Conservation (phyloP, 257 asterid genomes). For the Solanum rostratum region DNA sequence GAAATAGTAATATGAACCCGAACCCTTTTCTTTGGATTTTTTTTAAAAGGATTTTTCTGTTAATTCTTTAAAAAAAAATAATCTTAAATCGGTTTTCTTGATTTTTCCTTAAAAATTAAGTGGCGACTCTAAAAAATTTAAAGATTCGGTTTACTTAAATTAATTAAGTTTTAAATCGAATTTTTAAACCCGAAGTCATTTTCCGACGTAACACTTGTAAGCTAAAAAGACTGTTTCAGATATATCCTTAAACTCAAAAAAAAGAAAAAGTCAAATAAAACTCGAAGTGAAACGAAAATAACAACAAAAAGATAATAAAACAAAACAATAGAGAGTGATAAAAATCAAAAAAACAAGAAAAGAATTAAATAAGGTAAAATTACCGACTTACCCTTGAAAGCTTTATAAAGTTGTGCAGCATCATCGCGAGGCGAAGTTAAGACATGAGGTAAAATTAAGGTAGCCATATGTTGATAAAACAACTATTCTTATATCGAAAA, state of each 20-base stretch:
- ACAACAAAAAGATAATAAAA: neutral
- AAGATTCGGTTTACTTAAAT: no score
- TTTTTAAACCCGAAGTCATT: no score
- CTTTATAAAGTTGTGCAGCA: conserved; percentile 66
- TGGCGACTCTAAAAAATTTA: no score
- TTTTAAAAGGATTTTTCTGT: no score
- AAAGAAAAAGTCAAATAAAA: neutral
- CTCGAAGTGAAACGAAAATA: neutral
- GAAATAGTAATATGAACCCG: no score
- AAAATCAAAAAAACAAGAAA: neutral
- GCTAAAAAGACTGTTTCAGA: neutral
- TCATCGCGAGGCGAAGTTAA: conserved; percentile 84
- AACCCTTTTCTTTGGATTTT: no score
- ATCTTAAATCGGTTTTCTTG: no score
- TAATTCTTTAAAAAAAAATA: no score
- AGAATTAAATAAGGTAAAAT: neutral
- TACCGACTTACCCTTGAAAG: conserved; percentile 60
- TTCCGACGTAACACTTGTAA: no score
- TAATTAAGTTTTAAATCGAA: no score
- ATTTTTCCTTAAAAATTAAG: no score
- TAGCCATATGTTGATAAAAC: conserved; percentile 19
- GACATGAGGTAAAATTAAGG: conserved; percentile 51
- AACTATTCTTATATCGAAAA: neutral
- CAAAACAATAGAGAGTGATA: neutral
- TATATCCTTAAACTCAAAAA: neutral